Evolutionary conservation across 2,329 filamentous ascomycete genomes (phyloP).

Genomic region (Stemphylium beticola): DNA sequence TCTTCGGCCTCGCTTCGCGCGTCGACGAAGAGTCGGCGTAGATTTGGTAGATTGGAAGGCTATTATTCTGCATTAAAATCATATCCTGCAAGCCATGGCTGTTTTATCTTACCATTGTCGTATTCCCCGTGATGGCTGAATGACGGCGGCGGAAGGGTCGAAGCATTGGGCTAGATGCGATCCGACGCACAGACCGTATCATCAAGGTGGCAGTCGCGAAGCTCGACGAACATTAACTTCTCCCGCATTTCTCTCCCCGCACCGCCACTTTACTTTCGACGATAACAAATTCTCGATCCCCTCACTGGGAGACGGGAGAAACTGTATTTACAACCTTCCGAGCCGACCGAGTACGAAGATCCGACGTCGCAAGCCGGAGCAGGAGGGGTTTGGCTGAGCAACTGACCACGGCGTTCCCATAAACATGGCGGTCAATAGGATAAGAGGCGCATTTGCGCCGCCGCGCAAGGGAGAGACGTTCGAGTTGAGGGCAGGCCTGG

Average conservation of each 20-base stretch:
- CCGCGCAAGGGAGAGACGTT: constrained; percentile 98
- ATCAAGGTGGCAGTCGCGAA: constrained; percentile 39
- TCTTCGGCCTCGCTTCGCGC: constrained; percentile 92
- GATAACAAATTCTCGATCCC: background rate
- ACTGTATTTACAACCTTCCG: constrained; percentile 3
- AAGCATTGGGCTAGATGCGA: constrained; percentile 18
- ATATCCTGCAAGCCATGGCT: background rate
- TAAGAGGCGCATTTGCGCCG: constrained; percentile 89
- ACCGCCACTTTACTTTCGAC: constrained; percentile 5
- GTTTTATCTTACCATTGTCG: constrained; percentile 24
- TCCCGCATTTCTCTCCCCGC: constrained; percentile 18
- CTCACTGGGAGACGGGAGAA: background rate
- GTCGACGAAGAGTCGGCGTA: constrained; percentile 95
- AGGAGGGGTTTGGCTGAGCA: constrained; percentile 46
- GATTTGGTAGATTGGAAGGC: constrained; percentile 84
- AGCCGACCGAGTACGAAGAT: background rate
- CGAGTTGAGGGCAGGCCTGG: constrained; percentile 91
- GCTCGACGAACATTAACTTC: constrained; percentile 23
- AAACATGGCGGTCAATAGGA: constrained; percentile 92
- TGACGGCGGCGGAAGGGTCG: constrained; percentile 6
- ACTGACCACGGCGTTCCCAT: constrained; percentile 36
- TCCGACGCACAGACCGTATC: constrained; percentile 30
- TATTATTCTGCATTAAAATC: constrained; percentile 24
- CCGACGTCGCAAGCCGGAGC: constrained; percentile 19
- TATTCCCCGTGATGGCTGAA: constrained; percentile 6